phyloP scores from a whole-genome alignment of 2,329 filamentous ascomycete species.

The Thermoascus crustaceus region DNA sequence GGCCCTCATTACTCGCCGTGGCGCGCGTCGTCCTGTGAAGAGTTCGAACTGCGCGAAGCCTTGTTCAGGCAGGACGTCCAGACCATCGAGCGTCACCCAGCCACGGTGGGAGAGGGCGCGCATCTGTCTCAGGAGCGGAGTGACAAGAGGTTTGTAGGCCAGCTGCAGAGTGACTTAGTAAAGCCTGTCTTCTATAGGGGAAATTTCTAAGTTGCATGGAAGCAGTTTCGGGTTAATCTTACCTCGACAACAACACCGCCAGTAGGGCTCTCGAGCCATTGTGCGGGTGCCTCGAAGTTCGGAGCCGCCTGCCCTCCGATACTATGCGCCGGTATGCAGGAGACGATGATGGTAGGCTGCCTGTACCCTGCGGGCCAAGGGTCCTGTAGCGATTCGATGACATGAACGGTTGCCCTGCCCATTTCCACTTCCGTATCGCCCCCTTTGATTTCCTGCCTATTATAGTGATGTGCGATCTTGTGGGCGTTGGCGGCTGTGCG shows the following conservation, averaged over 20 bases:
- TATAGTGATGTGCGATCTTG: constrained; percentile 13
- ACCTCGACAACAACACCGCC: constrained; percentile 36
- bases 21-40: constrained; percentile 31
- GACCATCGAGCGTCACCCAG: constrained; percentile 33
- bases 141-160: constrained; percentile 34
- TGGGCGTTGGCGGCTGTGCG: constrained; percentile 14
- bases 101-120: constrained; percentile 28
- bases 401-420: constrained; percentile 14
- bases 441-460: constrained; percentile 3
- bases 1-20: constrained; percentile 27
- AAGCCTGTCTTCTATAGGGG: no score
- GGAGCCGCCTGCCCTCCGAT: constrained; percentile 28
- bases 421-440: background rate
- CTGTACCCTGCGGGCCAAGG: constrained; percentile 26
- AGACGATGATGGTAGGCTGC: constrained; percentile 32
- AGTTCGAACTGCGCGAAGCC: constrained; percentile 35
- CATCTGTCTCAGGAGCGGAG: constrained; percentile 27
- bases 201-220: no score
- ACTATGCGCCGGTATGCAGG: constrained; percentile 30
- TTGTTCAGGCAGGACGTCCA: constrained; percentile 33
- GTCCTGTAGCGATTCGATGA: constrained; percentile 21
- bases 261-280: constrained; percentile 33
- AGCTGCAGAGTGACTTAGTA: no score
- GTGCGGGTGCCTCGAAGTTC: constrained; percentile 26
- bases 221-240: constrained; percentile 8